Percentiles rank a stretch among this genome's conserved stretches.
Evolutionary conservation across 352 stramenopile species (phyloP).

Genomic region (Phytopythium litorale): DNA sequence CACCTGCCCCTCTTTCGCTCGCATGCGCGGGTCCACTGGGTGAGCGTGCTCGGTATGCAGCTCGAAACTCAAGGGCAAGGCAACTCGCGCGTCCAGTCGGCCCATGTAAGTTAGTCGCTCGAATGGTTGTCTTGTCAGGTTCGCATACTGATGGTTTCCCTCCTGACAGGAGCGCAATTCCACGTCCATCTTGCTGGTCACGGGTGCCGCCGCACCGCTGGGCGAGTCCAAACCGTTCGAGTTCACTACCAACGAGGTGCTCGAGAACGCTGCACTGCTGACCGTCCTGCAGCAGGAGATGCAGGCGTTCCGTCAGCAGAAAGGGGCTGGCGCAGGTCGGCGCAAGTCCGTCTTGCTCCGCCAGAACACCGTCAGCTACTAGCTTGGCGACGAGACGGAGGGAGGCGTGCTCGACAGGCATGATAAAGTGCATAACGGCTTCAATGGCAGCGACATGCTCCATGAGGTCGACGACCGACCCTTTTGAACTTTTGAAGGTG

Average conservation of each 20-base stretch:
- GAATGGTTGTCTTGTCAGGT: not conserved
- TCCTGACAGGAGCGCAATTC: constrained; percentile 20
- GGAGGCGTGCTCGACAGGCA: not conserved
- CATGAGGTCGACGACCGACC: too few species aligned
- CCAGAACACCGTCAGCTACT: constrained; percentile 11
- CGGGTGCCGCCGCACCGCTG: constrained; percentile 11
- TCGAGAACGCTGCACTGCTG: constrained; percentile 22
- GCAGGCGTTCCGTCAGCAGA: not conserved
- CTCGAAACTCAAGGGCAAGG: constrained; percentile 20
- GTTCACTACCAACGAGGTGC: constrained; percentile 19
- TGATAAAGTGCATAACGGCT: not conserved
- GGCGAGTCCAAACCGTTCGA: constrained; percentile 27
- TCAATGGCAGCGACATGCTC: too few species aligned
- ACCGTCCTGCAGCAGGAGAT: constrained; percentile 8
- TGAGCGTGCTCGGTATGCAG: constrained; percentile 27
- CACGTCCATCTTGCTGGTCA: constrained; percentile 38
- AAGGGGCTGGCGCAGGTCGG: not conserved
- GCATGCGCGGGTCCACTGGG: constrained; percentile 26
- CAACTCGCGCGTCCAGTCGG: constrained; percentile 8
- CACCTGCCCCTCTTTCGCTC: constrained; percentile 21
- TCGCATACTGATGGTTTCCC: not conserved
- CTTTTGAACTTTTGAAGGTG: too few species aligned
- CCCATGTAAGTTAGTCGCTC: constrained; percentile 1
- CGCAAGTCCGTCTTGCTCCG: constrained; percentile 3
- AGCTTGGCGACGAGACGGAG: not conserved